These are phyloP conservation scores for Vigna trinervia DNA, from an alignment of 306 rosid species.

Conservation along the genomic window DNA sequence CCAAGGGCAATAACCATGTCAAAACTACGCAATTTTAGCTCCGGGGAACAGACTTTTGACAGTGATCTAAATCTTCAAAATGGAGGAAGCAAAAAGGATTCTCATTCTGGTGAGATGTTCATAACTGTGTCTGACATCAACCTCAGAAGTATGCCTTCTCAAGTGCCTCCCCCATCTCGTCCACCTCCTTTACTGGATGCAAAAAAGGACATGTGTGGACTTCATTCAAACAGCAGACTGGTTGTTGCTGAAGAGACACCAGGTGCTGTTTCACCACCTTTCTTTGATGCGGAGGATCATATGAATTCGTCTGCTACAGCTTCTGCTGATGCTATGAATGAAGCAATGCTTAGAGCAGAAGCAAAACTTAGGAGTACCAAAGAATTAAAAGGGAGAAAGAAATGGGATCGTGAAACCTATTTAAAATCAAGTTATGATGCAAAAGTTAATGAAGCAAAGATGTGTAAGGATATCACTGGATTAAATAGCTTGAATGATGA, in stretches of 20 bases:
- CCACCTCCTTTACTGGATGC: slow-evolving; percentile 13
- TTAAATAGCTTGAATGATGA: background rate
- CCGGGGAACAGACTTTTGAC: background rate
- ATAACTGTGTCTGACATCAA: background rate
- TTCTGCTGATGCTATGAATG: background rate
- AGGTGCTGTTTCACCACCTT: slow-evolving; percentile 2
- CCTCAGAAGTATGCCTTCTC: slow-evolving; percentile 20
- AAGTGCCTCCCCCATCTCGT: slow-evolving; percentile 18
- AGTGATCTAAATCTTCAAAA: background rate
- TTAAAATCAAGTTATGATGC: background rate
- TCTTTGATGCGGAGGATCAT: slow-evolving; percentile 24
- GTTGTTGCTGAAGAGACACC: slow-evolving; percentile 5
- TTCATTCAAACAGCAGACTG: background rate
- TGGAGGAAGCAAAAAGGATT: background rate
- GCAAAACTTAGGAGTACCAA: background rate
- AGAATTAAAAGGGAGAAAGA: slow-evolving; percentile 1
- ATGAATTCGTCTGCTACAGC: background rate
- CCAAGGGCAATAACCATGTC: background rate
- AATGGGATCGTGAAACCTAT: slow-evolving; percentile 7
- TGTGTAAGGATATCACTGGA: background rate
- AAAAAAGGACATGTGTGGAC: background rate
- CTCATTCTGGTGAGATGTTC: slow-evolving; percentile 13
- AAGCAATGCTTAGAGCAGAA: slow-evolving; percentile 6
- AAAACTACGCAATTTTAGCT: background rate
- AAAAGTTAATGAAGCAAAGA: slow-evolving; percentile 11